Evolutionary conservation across 495 filamentous ascomycete genomes (phyloP).

Genomic region (Chaetomium fimeti): DNA sequence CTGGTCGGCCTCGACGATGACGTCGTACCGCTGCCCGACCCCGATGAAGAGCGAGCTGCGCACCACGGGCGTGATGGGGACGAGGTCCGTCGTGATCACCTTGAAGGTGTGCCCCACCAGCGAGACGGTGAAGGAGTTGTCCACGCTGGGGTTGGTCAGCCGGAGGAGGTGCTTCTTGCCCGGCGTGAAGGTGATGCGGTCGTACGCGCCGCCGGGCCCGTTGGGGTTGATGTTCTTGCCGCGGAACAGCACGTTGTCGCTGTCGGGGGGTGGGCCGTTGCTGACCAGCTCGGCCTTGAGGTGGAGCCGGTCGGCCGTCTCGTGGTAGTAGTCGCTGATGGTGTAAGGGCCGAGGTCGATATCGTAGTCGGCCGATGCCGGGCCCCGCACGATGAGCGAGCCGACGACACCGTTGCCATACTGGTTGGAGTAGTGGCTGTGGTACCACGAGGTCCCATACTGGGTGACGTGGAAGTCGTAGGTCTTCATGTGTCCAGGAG

Average conservation of each 20-base stretch:
- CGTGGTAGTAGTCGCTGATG: slow-evolving; percentile 51
- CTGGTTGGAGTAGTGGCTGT: slow-evolving; percentile 9
- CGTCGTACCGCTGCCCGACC: slow-evolving; percentile 70
- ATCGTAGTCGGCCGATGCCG: slow-evolving; percentile 4
- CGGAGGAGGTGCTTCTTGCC: slow-evolving; percentile 54
- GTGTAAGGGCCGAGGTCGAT: slow-evolving; percentile 43
- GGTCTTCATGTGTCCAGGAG: slow-evolving; percentile 39
- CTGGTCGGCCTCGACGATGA: slow-evolving; percentile 62
- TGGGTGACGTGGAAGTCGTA: slow-evolving; percentile 7
- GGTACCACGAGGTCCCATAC: slow-evolving; percentile 12
- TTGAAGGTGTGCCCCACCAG: slow-evolving; percentile 56
- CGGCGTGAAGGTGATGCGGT: slow-evolving; percentile 38
- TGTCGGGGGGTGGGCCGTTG: slow-evolving; percentile 31
- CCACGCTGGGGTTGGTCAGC: slow-evolving; percentile 56
- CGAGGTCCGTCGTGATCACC: slow-evolving; percentile 54
- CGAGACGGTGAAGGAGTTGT: slow-evolving; percentile 49
- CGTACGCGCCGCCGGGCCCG: slow-evolving; percentile 35
- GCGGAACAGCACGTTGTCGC: slow-evolving; percentile 39
- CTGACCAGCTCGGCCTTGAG: slow-evolving; percentile 25
- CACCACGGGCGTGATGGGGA: slow-evolving; percentile 50
- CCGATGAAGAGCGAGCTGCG: slow-evolving; percentile 50
- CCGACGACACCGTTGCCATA: slow-evolving; percentile 10
- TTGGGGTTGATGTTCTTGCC: slow-evolving; percentile 43
- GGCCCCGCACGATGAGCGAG: neutral
- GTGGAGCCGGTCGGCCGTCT: slow-evolving; percentile 33